Base-by-base conservation (phyloP, 2,329 filamentous ascomycete genomes). In the Claviceps cyperi region DNA sequence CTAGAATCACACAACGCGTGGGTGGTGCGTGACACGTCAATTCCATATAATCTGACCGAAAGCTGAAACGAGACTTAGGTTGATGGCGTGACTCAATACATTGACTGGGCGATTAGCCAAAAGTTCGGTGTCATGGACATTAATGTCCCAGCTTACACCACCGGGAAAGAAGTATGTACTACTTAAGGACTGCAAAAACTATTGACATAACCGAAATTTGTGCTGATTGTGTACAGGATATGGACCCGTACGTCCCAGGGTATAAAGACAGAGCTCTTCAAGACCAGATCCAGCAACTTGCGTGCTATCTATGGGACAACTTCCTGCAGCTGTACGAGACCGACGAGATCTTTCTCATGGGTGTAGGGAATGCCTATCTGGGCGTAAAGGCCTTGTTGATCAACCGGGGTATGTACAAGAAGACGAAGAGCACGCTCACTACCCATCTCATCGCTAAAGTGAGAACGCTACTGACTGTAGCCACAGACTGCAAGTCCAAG, bases 271-370 rank as follows among this genome's bases (percentile, higher is more conserved):
- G 64, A 48, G 66, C 65, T 1, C 61, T 80, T 7, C 74, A 83
- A 54, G 70, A 73, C 50, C 77, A 78, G 64, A 81, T 78, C 0
- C 80, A 84, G 54, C 82, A 91, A 53, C 70, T 96, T 11, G 80
- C 91, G 4, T 81, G 77, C 53, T 97, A 95, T 60, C 71, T 98
- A 14, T 98, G 92, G 92, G 90, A 96, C 58, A 98, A 98, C 62
- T 96, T 96, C 61, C 80, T 98, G 19, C 86, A 95, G 71, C 74
- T 86, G 35, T 81, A 82, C 47, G 69, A 83, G 2, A 73, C 77
- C 0, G 80, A 83, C 5, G 80, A 91, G 48, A 78, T 97, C 15
- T 86, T 94, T 61, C 72, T 98, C 21, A 74, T 98, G 61, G 91
- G 92, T 0, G 80, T 94, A 1, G 92, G 92, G n/a, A 83, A 88